Evolutionary conservation across 257 asterid genomes (phyloP).

Genomic region (Anisodus tanguticus): DNA sequence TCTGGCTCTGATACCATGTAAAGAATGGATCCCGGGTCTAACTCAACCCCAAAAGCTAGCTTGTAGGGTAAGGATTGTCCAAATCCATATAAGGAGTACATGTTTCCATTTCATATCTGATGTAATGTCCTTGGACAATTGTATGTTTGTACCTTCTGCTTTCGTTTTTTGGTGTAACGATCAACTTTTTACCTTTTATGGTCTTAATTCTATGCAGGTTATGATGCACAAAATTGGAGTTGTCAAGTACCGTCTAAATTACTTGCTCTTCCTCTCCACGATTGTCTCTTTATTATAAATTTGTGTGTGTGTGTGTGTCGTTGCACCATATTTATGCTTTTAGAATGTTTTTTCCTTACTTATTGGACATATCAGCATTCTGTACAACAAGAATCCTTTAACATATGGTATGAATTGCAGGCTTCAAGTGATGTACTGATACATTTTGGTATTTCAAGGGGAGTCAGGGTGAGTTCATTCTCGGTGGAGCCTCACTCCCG

Average conservation of each 20-base stretch:
- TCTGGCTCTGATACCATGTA: no score
- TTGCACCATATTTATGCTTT: background rate
- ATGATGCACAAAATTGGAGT: background rate
- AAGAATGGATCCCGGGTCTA: no score
- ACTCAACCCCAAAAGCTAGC: no score
- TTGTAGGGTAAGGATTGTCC: no score
- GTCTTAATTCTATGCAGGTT: background rate
- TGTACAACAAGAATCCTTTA: background rate
- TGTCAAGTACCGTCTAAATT: background rate
- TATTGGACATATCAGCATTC: background rate
- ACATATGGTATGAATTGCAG: no score
- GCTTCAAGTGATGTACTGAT: no score
- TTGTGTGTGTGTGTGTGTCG: background rate
- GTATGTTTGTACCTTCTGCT: background rate
- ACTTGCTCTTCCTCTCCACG: background rate
- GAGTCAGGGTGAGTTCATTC: conserved; percentile 19
- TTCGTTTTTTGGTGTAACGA: background rate
- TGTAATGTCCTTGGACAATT: background rate
- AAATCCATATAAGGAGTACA: no score
- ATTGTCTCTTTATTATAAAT: background rate
- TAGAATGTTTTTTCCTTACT: no score
- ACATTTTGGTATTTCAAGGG: no score
- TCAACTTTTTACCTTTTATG: background rate
- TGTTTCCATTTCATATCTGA: no score
- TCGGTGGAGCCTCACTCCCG: conserved; percentile 64